Conservation (phyloP, 2,329 filamentous ascomycete species). For the Colletotrichum kahawae region DNA sequence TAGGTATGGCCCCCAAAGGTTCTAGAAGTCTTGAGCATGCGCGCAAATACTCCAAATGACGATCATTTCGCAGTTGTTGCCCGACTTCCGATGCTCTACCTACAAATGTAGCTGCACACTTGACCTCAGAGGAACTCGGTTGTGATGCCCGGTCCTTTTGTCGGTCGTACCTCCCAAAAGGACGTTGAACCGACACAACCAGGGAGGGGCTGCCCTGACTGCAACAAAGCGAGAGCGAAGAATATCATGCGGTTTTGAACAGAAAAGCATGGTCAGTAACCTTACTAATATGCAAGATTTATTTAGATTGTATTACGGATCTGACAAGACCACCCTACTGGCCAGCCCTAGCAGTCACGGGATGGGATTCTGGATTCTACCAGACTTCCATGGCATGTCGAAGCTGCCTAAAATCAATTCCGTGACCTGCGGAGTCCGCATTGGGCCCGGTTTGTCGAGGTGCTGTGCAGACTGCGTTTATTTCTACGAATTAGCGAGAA, state of each 20-base stretch:
- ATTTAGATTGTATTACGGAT: background rate
- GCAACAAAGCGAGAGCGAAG: background rate
- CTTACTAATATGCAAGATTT: slow-evolving; percentile 2
- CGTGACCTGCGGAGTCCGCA: background rate
- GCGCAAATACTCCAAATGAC: background rate
- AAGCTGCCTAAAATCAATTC: background rate
- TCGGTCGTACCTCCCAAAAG: background rate
- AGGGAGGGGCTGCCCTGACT: background rate
- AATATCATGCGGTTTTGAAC: background rate
- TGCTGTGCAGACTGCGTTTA: background rate
- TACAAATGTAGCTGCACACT: background rate
- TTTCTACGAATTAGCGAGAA: background rate
- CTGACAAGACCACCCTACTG: background rate
- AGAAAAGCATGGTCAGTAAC: background rate
- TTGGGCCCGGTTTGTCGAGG: background rate
- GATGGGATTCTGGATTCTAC: background rate
- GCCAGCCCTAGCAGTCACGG: background rate
- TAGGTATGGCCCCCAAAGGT: background rate
- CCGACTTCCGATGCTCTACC: background rate
- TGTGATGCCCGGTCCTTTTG: background rate
- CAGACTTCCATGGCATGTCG: background rate
- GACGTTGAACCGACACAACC: too few species aligned
- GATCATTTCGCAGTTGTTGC: background rate
- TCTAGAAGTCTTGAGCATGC: background rate
- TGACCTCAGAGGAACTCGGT: background rate